Percentiles rank a stretch among this genome's conserved stretches.
phyloP scores from a whole-genome alignment of 768 basidiomycete genomes.

The Lyophyllum atratum region DNA sequence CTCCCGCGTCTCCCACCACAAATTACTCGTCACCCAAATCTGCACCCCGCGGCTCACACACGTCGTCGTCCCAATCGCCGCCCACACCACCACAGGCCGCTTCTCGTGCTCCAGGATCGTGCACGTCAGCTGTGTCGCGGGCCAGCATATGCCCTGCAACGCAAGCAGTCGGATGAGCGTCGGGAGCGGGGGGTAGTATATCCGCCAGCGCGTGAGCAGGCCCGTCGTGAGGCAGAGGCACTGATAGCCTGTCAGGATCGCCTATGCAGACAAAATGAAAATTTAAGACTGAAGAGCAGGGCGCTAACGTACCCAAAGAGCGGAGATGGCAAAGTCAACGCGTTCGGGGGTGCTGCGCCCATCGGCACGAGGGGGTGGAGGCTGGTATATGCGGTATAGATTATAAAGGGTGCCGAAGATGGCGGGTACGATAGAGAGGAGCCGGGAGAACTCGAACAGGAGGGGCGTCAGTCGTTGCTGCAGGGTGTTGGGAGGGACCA shows the following conservation, averaged over 20 bases:
- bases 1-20: slow-evolving; percentile 51
- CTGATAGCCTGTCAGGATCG: slow-evolving; percentile 85
- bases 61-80: slow-evolving; percentile 87
- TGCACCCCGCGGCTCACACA: slow-evolving; percentile 82
- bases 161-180: slow-evolving; percentile 91
- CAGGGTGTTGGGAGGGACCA: slow-evolving; percentile 49
- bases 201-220: slow-evolving; percentile 84
- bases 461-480: slow-evolving; percentile 53
- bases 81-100: slow-evolving; percentile 88
- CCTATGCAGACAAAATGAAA: slow-evolving; percentile 40
- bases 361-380: slow-evolving; percentile 29
- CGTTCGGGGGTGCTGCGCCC: slow-evolving; percentile 46
- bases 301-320: slow-evolving; percentile 67
- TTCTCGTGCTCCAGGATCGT: slow-evolving; percentile 65
- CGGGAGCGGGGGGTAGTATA: slow-evolving; percentile 86
- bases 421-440: slow-evolving; percentile 74
- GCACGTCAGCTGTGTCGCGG: slow-evolving; percentile 85
- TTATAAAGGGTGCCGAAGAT: slow-evolving; percentile 58
- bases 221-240: slow-evolving; percentile 88
- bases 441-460: slow-evolving; percentile 70
- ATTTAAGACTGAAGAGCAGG: slow-evolving; percentile 2
- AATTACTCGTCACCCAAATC: slow-evolving; percentile 95
- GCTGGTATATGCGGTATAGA: slow-evolving; percentile 50
- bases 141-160: slow-evolving; percentile 96
- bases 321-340: slow-evolving; percentile 66